phyloP scores from a whole-genome alignment of 2,329 filamentous ascomycete genomes.

The Trichophyton equinum region DNA sequence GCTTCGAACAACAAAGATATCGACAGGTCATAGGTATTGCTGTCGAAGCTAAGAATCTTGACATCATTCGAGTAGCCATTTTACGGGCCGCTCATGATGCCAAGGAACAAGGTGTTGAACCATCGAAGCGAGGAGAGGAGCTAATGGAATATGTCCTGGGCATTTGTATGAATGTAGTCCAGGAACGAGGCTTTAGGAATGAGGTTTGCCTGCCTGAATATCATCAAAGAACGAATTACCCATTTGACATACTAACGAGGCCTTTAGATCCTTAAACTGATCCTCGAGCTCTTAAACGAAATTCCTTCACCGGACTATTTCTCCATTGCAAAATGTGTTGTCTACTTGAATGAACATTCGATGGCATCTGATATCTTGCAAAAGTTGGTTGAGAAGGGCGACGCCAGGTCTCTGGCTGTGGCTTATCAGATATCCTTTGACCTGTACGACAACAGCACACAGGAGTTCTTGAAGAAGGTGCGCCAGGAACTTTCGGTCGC shows the following conservation, averaged over 20 bases:
- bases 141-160: slow-evolving; percentile 92
- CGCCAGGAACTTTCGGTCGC: slow-evolving; percentile 60
- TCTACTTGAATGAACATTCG: slow-evolving; percentile 84
- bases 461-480: slow-evolving; percentile 88
- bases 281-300: slow-evolving; percentile 88
- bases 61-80: slow-evolving; percentile 76
- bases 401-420: slow-evolving; percentile 64
- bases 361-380: slow-evolving; percentile 79
- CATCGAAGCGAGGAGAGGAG: slow-evolving; percentile 60
- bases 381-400: slow-evolving; percentile 66
- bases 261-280: slow-evolving; percentile 65
- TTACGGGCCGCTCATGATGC: slow-evolving; percentile 79
- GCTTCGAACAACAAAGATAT: slow-evolving; percentile 74
- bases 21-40: slow-evolving; percentile 94
- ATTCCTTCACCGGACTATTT: slow-evolving; percentile 93
- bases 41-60: slow-evolving; percentile 83
- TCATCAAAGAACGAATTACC: neutral
- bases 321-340: slow-evolving; percentile 92
- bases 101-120: slow-evolving; percentile 51
- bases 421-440: slow-evolving; percentile 98
- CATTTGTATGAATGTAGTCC: slow-evolving; percentile 96
- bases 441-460: slow-evolving; percentile 94
- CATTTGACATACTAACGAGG: neutral
- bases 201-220: slow-evolving; percentile 34
- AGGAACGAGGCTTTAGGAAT: slow-evolving; percentile 74